These are phyloP conservation scores for Ceratocystis huliohia DNA, from an alignment of 2,329 filamentous ascomycete genomes.

Conservation along the genomic window DNA sequence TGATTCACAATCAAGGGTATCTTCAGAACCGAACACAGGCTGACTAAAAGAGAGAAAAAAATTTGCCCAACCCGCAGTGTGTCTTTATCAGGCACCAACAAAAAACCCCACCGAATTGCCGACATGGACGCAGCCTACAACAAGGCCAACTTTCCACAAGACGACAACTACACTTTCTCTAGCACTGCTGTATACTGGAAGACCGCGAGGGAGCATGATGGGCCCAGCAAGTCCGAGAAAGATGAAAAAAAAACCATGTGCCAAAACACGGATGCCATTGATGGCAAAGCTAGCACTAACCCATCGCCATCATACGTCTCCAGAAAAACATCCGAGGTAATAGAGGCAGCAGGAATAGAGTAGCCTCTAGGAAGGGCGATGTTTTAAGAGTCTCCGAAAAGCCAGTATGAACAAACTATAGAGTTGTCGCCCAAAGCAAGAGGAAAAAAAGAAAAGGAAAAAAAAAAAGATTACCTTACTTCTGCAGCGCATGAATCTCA, in stretches of 20 bases:
- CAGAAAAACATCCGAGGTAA: background rate
- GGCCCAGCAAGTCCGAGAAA: background rate
- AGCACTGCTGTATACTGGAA: constrained; percentile 33
- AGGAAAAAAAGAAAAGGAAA: background rate
- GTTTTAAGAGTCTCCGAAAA: background rate
- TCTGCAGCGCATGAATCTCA: constrained; percentile 48
- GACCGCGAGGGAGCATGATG: background rate
- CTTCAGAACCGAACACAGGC: background rate
- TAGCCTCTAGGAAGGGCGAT: background rate
- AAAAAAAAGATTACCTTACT: background rate
- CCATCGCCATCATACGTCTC: background rate
- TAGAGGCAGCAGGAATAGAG: background rate
- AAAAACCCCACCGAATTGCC: constrained; percentile 24
- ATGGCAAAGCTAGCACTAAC: background rate
- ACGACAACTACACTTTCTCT: constrained; percentile 31
- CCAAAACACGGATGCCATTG: background rate
- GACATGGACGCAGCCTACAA: constrained; percentile 28
- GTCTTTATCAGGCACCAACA: background rate
- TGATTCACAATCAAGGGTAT: constrained; percentile 7
- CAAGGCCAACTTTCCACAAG: constrained; percentile 30
- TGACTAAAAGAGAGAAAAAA: background rate
- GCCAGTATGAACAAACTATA: background rate
- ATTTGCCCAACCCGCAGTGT: background rate
- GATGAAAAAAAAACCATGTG: background rate
- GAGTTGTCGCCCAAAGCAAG: too few species aligned